A percentile compares a stretch with the other conserved stretches of the same genome.
Conservation (phyloP, 352 stramenopile genomes). For the Phytophthora ramorum region DNA sequence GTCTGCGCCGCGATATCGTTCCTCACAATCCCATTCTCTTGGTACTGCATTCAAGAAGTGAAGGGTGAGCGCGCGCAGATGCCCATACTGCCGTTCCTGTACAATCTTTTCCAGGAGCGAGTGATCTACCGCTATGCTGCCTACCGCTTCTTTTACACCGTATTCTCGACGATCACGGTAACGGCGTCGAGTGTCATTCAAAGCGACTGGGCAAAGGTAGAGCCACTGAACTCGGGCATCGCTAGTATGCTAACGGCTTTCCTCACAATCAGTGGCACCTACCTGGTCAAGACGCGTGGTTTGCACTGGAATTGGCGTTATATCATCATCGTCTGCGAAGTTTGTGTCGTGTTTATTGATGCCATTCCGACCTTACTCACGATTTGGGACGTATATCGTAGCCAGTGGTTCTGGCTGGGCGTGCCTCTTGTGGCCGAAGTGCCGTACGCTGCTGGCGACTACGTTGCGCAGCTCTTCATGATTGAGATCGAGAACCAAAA, state of each 20-base stretch:
- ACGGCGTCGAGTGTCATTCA: conserved; percentile 55
- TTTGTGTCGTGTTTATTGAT: conserved; percentile 54
- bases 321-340: conserved; percentile 42
- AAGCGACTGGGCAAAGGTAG: conserved; percentile 56
- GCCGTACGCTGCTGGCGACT: conserved; percentile 39
- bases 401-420: conserved; percentile 68
- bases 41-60: conserved; percentile 50
- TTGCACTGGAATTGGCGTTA: conserved; percentile 61
- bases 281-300: conserved; percentile 44
- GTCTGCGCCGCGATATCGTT: conserved; percentile 36
- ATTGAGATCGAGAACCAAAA: conserved; percentile 47
- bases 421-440: conserved; percentile 53
- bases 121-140: conserved; percentile 55
- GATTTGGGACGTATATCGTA: conserved; percentile 64
- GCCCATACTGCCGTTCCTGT: conserved; percentile 46
- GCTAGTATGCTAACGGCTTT: conserved; percentile 50
- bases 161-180: conserved; percentile 50
- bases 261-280: conserved; percentile 40
- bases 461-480: conserved; percentile 49
- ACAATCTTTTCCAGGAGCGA: conserved; percentile 52
- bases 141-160: conserved; percentile 52
- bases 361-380: conserved; percentile 51
- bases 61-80: conserved; percentile 31
- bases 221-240: conserved; percentile 62
- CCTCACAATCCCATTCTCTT: conserved; percentile 40